phyloP scores from a whole-genome alignment of 352 stramenopile genomes.

The Thraustotheca clavata region DNA sequence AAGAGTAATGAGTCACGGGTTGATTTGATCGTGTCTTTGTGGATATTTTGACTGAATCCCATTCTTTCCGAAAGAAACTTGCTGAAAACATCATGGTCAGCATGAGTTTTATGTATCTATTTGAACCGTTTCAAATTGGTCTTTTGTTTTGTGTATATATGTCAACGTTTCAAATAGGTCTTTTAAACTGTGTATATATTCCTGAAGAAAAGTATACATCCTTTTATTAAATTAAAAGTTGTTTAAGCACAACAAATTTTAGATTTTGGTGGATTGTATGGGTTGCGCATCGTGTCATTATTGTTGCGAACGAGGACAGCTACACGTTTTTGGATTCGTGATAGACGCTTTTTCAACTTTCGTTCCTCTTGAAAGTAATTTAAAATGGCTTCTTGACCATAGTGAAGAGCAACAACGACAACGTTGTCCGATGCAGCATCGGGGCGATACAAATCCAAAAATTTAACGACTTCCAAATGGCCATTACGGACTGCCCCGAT shows the following conservation, averaged over 20 bases:
- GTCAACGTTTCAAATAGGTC: too few relatives aligned
- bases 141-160: too few relatives aligned
- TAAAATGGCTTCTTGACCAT: neutral
- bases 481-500: constrained; percentile 59
- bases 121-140: too few relatives aligned
- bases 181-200: too few relatives aligned
- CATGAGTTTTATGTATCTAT: too few relatives aligned
- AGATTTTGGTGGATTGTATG: neutral
- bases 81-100: too few relatives aligned
- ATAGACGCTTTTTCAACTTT: constrained; percentile 2
- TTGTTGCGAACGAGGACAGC: neutral
- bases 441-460: constrained; percentile 45
- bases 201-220: too few relatives aligned
- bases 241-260: neutral
- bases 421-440: constrained; percentile 26
- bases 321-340: neutral
- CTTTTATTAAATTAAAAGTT: too few relatives aligned
- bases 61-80: too few relatives aligned
- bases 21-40: too few relatives aligned
- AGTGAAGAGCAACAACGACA: neutral
- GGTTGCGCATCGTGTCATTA: neutral
- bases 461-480: constrained; percentile 53
- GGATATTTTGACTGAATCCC: too few relatives aligned
- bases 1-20: too few relatives aligned
- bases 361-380: constrained; percentile 1